Base-by-base conservation (phyloP, 2,329 filamentous ascomycete genomes). In the Trichoderma harzianum region DNA sequence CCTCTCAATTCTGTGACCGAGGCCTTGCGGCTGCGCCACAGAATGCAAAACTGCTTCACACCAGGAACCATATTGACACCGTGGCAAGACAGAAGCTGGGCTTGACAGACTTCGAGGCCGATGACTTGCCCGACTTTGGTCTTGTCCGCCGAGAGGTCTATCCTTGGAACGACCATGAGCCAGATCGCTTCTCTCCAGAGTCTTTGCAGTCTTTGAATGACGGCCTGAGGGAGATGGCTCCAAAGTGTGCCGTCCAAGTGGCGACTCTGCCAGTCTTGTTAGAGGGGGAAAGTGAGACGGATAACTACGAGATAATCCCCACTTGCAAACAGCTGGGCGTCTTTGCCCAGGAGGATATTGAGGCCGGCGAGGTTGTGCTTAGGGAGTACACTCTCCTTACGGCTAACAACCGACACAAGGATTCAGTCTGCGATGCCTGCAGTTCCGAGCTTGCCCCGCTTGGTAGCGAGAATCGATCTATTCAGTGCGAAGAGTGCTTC, bases 381-480 rank as follows among this genome's bases (percentile, higher is more conserved):
- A 85, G 89, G 62, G 96, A 99, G 78, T 93, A 92, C 73, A 96
- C 94, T 10, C 87, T 97, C 8, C 84, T 99, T 53, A 97, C 95
- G 2, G 95, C 93, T 60, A 96, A 95, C 76, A 96, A 96, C 79
- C 90, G 94, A 34, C 87, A 96, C 14, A 94, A 97, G 78, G 94
- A 97, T 74, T 87, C 92, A 5, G 87, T 95, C 34, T 98, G 95
- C 81, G 95, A 98, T 80, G 94, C 94, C 16, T 98, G 95, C 80
- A 94, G 94, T 76, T 86, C 88, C 8, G 88, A 89, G 28, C 86
- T 97, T 7, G 93, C 92, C 0, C 86, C 86, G 0, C 82, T 93
- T 30, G 83, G 83, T 32, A 80, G 80, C 64, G 80, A 86, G 10
- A 76, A 83, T 78, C 64, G 81, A 78, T 69, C 87, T 18, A 84